A percentile compares a stretch with the other conserved stretches of the same genome.
These are phyloP conservation scores for Colletotrichum australisinense DNA, from an alignment of 2,329 filamentous ascomycete genomes.

Conservation along the genomic window DNA sequence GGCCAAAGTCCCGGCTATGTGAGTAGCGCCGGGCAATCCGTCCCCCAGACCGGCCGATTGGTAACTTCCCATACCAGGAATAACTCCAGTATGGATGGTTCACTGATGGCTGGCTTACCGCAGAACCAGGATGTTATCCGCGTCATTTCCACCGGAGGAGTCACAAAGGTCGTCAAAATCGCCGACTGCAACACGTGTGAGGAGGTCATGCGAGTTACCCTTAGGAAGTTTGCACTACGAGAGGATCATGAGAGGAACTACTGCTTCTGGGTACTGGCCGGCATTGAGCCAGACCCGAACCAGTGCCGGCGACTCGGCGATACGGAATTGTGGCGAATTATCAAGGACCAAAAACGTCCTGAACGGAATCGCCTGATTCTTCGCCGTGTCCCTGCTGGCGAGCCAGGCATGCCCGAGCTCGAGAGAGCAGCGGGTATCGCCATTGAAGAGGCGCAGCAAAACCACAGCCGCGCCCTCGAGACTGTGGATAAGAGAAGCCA, in stretches of 20 bases:
- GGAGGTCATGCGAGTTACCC: constrained; percentile 89
- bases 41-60: constrained; percentile 71
- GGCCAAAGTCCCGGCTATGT: constrained; percentile 61
- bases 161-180: constrained; percentile 94
- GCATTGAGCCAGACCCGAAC: constrained; percentile 82
- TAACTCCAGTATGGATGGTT: constrained; percentile 85
- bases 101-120: constrained; percentile 87
- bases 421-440: constrained; percentile 90
- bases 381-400: constrained; percentile 90
- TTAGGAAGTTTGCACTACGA: constrained; percentile 88
- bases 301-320: constrained; percentile 88
- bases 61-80: constrained; percentile 79
- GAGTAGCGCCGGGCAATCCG: constrained; percentile 66
- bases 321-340: constrained; percentile 89
- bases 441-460: constrained; percentile 84
- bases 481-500: constrained; percentile 81
- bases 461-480: constrained; percentile 72
- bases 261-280: constrained; percentile 94
- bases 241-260: constrained; percentile 95
- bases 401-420: constrained; percentile 88
- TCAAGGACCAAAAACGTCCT: constrained; percentile 84
- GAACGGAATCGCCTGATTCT: constrained; percentile 93
- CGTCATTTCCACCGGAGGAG: constrained; percentile 91
- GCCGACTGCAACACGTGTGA: constrained; percentile 91
- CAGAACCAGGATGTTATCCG: constrained; percentile 89